phyloP scores from a whole-genome alignment of 2,329 filamentous ascomycete genomes.

The Hysterium pulicare region DNA sequence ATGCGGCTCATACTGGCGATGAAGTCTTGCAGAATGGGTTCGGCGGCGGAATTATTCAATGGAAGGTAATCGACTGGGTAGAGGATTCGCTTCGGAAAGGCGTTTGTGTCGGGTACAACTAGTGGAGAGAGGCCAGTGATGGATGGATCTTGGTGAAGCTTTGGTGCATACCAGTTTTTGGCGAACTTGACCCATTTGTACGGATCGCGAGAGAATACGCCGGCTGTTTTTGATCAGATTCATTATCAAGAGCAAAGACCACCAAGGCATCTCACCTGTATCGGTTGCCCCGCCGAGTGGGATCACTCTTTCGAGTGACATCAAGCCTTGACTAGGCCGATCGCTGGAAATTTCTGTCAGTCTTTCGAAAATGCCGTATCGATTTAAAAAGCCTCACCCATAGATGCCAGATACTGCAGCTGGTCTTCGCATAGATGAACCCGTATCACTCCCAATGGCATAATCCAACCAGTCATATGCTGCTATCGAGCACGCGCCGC shows the following conservation, averaged over 20 bases:
- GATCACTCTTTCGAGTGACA: constrained; percentile 21
- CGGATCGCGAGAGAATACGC: constrained; percentile 23
- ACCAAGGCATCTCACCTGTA: too few species aligned
- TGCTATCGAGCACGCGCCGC: constrained; percentile 38
- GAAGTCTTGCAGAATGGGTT: constrained; percentile 37
- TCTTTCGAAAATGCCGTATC: too few species aligned
- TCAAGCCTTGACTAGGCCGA: constrained; percentile 24
- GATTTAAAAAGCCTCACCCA: too few species aligned
- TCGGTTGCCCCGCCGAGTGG: constrained; percentile 22
- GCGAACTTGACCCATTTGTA: constrained; percentile 38
- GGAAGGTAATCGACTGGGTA: constrained; percentile 43
- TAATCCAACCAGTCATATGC: constrained; percentile 48
- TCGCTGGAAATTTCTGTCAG: too few species aligned
- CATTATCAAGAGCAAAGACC: too few species aligned
- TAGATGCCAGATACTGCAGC: constrained; percentile 44
- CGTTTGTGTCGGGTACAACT: constrained; percentile 29
- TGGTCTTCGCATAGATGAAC: constrained; percentile 47
- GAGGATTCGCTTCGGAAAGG: constrained; percentile 38
- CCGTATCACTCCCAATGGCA: constrained; percentile 46
- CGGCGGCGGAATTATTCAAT: constrained; percentile 39
- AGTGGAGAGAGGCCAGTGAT: constrained; percentile 39
- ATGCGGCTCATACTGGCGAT: constrained; percentile 33
- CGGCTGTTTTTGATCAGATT: too few species aligned
- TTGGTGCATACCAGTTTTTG: constrained; percentile 38
- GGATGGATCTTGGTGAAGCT: constrained; percentile 30